These are phyloP conservation scores for Cercospora janseana DNA, from an alignment of 2,329 filamentous ascomycete genomes.

Conservation along the genomic window DNA sequence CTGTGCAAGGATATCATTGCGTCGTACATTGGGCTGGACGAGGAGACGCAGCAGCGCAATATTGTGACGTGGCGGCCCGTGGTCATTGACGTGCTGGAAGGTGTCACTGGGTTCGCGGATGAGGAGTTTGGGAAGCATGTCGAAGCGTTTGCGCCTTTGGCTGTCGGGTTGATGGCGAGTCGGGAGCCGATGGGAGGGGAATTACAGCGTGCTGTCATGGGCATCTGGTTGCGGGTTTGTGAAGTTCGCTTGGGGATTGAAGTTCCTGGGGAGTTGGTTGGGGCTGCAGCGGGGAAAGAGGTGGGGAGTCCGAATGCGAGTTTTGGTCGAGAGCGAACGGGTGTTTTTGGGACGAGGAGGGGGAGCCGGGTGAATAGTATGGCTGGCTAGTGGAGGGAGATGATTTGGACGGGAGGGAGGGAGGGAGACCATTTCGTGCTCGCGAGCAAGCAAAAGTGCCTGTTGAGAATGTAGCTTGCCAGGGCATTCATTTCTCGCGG, in stretches of 20 bases:
- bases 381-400: slow-evolving; percentile 1
- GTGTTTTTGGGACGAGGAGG: slow-evolving; percentile 30
- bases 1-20: slow-evolving; percentile 92
- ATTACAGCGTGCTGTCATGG: slow-evolving; percentile 72
- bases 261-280: slow-evolving; percentile 18
- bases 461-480: no score
- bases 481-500: no score
- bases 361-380: slow-evolving; percentile 23
- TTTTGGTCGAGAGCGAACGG: slow-evolving; percentile 20
- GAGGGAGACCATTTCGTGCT: no score
- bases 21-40: slow-evolving; percentile 80
- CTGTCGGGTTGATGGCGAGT: slow-evolving; percentile 70
- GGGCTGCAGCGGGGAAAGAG: neutral
- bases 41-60: slow-evolving; percentile 95
- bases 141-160: slow-evolving; percentile 78
- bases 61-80: slow-evolving; percentile 96
- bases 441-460: no score
- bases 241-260: slow-evolving; percentile 63
- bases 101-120: slow-evolving; percentile 79
- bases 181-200: slow-evolving; percentile 75
- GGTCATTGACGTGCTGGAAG: slow-evolving; percentile 93
- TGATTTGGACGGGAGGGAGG: neutral
- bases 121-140: slow-evolving; percentile 78
- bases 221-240: slow-evolving; percentile 76
- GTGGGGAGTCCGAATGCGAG: slow-evolving; percentile 21